Percentiles rank a stretch among this genome's conserved stretches.
Conservation (phyloP, 2,329 filamentous ascomycete genomes). For the Diaporthe sp. region DNA sequence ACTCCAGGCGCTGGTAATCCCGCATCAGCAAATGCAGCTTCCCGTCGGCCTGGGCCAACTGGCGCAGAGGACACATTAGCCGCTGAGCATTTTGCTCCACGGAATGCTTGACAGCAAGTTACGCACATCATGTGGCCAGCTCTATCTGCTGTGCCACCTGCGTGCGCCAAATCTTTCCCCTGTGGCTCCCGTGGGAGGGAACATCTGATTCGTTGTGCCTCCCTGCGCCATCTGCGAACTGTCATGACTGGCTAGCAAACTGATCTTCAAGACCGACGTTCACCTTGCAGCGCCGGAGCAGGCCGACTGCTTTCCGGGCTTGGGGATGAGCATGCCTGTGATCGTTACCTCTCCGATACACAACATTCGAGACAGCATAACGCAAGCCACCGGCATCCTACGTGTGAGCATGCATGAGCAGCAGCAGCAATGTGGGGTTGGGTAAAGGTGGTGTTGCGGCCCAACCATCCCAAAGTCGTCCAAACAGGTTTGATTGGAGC, state of each 20-base stretch:
- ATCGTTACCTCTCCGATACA: neutral
- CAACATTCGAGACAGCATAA: slow-evolving; percentile 6
- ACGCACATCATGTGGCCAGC: slow-evolving; percentile 21
- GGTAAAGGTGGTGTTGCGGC: slow-evolving; percentile 18
- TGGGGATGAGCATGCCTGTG: neutral
- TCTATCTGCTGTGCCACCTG: slow-evolving; percentile 20
- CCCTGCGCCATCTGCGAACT: neutral
- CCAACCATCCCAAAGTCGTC: neutral
- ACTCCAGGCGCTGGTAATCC: neutral
- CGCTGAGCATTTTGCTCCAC: slow-evolving; percentile 3
- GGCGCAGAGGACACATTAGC: neutral
- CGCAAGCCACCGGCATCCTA: neutral
- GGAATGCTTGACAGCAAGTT: neutral
- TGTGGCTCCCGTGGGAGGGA: neutral
- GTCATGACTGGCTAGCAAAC: neutral
- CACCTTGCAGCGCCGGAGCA: neutral
- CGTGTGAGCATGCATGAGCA: neutral
- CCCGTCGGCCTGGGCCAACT: neutral
- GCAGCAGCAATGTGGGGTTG: slow-evolving; percentile 1
- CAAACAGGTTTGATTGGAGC: neutral
- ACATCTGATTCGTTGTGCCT: neutral
- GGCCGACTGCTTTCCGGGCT: neutral
- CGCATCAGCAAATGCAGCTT: slow-evolving; percentile 15
- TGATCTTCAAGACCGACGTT: neutral
- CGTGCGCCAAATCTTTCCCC: slow-evolving; percentile 17